These are phyloP conservation scores for Aspergillus caelatus DNA, from an alignment of 2,329 filamentous ascomycete genomes.

Conservation along the genomic window DNA sequence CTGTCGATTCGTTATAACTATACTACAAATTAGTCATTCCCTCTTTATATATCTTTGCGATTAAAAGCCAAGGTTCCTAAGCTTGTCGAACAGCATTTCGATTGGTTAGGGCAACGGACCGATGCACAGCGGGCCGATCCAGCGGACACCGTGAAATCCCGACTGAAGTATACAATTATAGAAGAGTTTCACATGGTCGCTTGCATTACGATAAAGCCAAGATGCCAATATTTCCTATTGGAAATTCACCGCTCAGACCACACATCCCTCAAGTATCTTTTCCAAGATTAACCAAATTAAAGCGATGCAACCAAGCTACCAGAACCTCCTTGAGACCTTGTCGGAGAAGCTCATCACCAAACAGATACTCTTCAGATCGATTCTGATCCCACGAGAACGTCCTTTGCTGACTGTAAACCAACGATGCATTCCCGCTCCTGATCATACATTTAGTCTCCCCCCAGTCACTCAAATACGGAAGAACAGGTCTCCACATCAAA, in stretches of 20 bases:
- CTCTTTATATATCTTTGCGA: background rate
- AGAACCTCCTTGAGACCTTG: conserved; percentile 1
- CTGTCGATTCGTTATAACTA: no score
- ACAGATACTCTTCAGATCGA: background rate
- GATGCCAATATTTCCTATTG: background rate
- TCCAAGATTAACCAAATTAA: background rate
- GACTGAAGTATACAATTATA: no score
- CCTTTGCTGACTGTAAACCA: background rate
- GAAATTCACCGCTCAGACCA: background rate
- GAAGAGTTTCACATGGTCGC: no score
- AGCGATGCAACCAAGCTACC: background rate
- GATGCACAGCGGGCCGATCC: no score
- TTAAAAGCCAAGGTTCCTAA: background rate
- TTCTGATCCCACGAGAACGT: background rate
- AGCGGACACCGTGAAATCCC: no score
- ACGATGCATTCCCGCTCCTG: background rate
- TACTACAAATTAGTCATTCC: no score
- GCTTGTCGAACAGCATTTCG: background rate
- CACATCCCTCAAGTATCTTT: background rate
- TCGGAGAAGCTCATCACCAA: background rate
- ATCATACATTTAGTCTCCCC: background rate
- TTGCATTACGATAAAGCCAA: background rate
- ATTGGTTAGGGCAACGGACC: background rate
- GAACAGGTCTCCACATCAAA: background rate
- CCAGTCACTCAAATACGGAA: background rate